phyloP scores from a whole-genome alignment of 1,284 basidiomycete species.

The Heimioporus retisporus region DNA sequence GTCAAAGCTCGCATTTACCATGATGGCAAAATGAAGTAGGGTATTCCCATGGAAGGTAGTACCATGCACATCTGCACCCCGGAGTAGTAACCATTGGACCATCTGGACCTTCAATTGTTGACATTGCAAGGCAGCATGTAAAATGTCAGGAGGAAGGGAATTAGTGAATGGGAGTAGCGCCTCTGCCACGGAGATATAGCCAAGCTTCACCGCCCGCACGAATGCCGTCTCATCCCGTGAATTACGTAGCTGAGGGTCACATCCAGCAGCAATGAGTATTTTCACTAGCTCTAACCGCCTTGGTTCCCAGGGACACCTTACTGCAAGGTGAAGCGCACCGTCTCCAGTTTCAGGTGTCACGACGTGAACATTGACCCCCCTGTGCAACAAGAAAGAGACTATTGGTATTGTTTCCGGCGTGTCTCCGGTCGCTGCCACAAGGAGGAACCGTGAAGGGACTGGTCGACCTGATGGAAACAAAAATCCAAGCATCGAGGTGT shows the following conservation, averaged over 20 bases:
- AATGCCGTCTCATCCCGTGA: background rate
- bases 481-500: constrained; percentile 1
- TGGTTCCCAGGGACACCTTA: constrained; percentile 5
- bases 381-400: background rate
- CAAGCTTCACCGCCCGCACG: too few species aligned
- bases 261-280: background rate
- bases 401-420: background rate
- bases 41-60: too few species aligned
- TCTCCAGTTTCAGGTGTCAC: background rate
- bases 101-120: too few species aligned
- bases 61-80: too few species aligned
- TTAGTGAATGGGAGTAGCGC: too few species aligned
- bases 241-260: background rate
- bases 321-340: constrained; percentile 4
- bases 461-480: constrained; percentile 1
- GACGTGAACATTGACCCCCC: background rate
- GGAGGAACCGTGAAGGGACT: background rate
- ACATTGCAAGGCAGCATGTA: too few species aligned
- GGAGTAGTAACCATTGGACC: too few species aligned
- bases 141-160: too few species aligned
- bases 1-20: too few species aligned
- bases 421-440: background rate
- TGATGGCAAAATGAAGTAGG: too few species aligned
- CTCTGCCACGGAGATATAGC: too few species aligned
- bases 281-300: background rate